Evolutionary conservation across 176 grass and related monocot species (phyloP).

Genomic region (Elymus sibiricus): DNA sequence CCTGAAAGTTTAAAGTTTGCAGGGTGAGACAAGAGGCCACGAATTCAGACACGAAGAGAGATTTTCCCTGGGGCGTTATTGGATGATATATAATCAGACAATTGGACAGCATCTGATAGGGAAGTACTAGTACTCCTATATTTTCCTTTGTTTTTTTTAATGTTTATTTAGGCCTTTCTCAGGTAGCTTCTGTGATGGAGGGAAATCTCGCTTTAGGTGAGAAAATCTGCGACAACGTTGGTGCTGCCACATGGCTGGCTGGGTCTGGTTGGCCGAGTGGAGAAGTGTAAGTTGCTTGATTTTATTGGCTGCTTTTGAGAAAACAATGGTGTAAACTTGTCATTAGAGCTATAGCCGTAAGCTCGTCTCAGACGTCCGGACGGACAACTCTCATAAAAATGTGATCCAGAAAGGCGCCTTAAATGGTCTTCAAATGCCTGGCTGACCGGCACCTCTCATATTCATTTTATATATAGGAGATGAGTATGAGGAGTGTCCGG

Average conservation of each 20-base stretch:
- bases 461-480: no score
- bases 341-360: no score
- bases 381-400: no score
- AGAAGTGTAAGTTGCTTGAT: background rate
- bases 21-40: background rate
- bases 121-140: background rate
- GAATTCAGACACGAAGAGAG: background rate
- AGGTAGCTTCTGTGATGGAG: slow-evolving; percentile 12
- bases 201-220: background rate
- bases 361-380: no score
- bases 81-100: background rate
- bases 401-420: no score
- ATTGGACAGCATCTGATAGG: background rate
- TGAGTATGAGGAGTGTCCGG: no score
- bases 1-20: background rate
- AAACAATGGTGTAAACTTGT: background rate
- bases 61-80: background rate
- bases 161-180: background rate
- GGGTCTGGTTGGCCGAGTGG: background rate
- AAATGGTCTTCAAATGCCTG: no score
- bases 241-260: background rate
- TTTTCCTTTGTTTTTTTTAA: background rate
- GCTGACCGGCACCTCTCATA: no score
- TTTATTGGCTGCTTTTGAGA: background rate
- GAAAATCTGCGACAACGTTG: background rate